Evolutionary conservation across 1,284 basidiomycete species (phyloP).

Genomic region (Tranzscheliella williamsii): DNA sequence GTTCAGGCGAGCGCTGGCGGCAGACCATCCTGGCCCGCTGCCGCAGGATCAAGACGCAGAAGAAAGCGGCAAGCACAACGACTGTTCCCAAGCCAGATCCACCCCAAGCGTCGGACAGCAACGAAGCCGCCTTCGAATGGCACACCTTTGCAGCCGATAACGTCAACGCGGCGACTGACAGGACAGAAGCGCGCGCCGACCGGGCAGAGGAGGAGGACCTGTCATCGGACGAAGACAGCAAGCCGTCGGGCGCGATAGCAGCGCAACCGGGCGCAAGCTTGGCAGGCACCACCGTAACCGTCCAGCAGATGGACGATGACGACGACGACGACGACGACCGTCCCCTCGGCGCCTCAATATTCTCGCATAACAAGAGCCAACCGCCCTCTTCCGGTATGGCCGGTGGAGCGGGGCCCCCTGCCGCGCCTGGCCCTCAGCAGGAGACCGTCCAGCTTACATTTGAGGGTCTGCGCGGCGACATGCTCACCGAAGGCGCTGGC

Average conservation of each 20-base stretch:
- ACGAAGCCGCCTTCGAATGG: conserved; percentile 15
- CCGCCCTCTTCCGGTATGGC: conserved; percentile 1
- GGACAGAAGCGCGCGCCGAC: background rate
- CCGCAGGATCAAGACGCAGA: conserved; percentile 5
- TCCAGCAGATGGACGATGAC: conserved; percentile 29
- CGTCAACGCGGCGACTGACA: background rate
- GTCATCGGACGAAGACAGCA: background rate
- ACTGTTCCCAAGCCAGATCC: conserved; percentile 1
- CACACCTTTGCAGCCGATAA: conserved; percentile 19
- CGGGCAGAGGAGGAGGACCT: conserved; percentile 9
- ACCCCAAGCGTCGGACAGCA: background rate
- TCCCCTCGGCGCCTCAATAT: conserved; percentile 19
- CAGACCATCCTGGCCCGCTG: conserved; percentile 15
- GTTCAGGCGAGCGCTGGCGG: conserved; percentile 23
- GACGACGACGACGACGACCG: conserved; percentile 40
- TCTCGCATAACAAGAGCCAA: background rate
- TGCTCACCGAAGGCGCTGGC: background rate
- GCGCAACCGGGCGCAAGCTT: background rate
- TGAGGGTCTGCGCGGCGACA: conserved; percentile 21
- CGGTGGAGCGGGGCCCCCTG: background rate
- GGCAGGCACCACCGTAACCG: conserved; percentile 15
- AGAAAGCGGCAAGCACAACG: conserved; percentile 8
- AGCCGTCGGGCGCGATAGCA: conserved; percentile 8
- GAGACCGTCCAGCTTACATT: conserved; percentile 29
- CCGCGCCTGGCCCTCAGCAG: conserved; percentile 1